Evolutionary conservation across 2,329 filamentous ascomycete genomes (phyloP), one percentile per base, ranked within the genome.

Genomic region (Venturia effusa): DNA sequence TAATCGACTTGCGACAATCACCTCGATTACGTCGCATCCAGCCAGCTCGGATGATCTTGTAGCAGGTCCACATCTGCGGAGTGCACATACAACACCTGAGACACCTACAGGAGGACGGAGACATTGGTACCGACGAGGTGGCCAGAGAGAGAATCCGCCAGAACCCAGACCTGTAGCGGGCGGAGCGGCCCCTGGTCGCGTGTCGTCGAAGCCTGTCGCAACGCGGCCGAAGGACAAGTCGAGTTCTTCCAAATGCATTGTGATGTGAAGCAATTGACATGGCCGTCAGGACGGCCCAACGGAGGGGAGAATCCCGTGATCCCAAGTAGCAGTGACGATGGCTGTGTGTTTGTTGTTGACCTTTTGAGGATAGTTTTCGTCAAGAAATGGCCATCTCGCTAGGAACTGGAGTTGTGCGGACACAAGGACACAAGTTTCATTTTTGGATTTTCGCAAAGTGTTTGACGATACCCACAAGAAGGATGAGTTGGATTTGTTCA

Each of bases 1-100:
- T 32, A 59, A 43, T 37, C 45, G 61, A 57, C 37, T 63, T n/a
- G 61, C 45, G 13, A 63, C 61, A 8, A 63, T 63, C 10, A 48
- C 45, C 32, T 63, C 61, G 8, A 41, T 59, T 5, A 37, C 61
- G 24, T 45, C 34, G 10, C 61, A 63, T 39, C 48, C 24, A 17
- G 27, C 43, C 1, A 40, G 40, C 10, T 34, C 11, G 24, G 41
- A 61, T 64, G 43, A 61, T 34, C 19, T 41, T n/a, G 10, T 37
- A 5, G 22, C 37, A 30, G 55, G 45, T 24, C 62, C 32, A 15
- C 51, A 60, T 24, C 1, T 45, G 15, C n/a, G n/a, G 19, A 60
- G 62, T 41, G 39, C 54, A 37, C 24, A 60, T 32, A 64, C 62
- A 7, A 34, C 51, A 55, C 51, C 62, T 11, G 37, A 64, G 24